These are phyloP conservation scores for Sugiyamaella castrensis DNA, from an alignment of 1,139 yeast genomes.

Conservation along the genomic window DNA sequence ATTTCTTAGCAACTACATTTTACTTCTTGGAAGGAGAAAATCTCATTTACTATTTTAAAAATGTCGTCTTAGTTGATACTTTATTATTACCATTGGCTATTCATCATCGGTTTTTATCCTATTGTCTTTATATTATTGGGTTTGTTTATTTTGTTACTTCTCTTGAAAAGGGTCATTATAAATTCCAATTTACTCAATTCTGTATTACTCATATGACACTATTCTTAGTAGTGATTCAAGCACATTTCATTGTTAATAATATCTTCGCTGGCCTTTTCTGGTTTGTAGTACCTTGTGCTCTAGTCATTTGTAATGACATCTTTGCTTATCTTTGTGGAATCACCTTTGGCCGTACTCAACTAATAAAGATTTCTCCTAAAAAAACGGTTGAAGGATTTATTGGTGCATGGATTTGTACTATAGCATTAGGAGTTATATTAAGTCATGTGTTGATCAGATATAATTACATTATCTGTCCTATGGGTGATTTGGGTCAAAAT, in stretches of 20 bases:
- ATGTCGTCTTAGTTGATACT: conserved; percentile 43
- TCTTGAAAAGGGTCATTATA: conserved; percentile 81
- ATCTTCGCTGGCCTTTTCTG: conserved; percentile 88
- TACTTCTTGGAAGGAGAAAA: conserved; percentile 88
- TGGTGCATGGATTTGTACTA: conserved; percentile 97
- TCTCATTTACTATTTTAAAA: conserved; percentile 60
- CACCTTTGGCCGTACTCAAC: conserved; percentile 89
- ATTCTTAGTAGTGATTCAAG: conserved; percentile 86
- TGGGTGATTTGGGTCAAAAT: conserved; percentile 56
- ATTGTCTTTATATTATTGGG: conserved; percentile 81
- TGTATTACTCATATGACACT: conserved; percentile 94
- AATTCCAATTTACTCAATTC: conserved; percentile 90
- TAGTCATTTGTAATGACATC: conserved; percentile 91
- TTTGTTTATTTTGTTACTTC: conserved; percentile 88
- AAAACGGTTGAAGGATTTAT: conserved; percentile 96
- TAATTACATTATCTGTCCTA: conserved; percentile 86
- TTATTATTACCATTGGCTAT: conserved; percentile 46
- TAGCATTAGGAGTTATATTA: conserved; percentile 64
- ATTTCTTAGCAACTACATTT: conserved; percentile 62
- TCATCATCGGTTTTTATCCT: conserved; percentile 82
- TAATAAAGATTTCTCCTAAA: conserved; percentile 92
- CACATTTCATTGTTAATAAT: conserved; percentile 87
- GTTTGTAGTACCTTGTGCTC: conserved; percentile 88
- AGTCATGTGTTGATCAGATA: conserved; percentile 63
- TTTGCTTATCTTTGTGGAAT: conserved; percentile 97